A percentile compares a stretch with the other conserved stretches of the same genome.
phyloP scores from a whole-genome alignment of 2,329 filamentous ascomycete genomes.

The Sarocladium brachiariae region DNA sequence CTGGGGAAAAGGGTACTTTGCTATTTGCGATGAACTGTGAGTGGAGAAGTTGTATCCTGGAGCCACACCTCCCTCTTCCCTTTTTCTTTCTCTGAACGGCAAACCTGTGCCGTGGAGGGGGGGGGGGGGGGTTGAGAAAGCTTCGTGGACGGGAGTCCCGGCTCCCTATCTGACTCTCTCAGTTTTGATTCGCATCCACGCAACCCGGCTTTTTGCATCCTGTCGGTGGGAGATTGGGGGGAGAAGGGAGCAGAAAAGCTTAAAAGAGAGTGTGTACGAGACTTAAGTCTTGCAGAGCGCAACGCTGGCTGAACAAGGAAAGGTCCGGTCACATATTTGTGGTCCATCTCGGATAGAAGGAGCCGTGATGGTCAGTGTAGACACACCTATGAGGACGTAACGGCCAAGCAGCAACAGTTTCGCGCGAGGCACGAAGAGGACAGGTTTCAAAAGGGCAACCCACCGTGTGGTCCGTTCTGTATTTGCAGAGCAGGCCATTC shows the following conservation, averaged over 20 bases:
- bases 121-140: neutral
- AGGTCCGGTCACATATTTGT: neutral
- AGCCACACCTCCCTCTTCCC: neutral
- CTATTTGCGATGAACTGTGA: neutral
- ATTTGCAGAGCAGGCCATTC: too few species aligned
- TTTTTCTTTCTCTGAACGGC: neutral
- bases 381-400: too few species aligned
- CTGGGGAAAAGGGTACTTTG: neutral
- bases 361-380: too few species aligned
- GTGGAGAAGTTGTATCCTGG: neutral
- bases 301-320: neutral
- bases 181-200: too few species aligned
- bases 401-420: too few species aligned
- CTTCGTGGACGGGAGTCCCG: neutral
- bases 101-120: constrained; percentile 8
- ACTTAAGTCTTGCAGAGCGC: neutral
- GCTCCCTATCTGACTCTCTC: neutral
- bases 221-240: neutral
- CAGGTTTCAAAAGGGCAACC: neutral
- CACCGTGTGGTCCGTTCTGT: too few species aligned
- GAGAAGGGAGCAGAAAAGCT: constrained; percentile 4
- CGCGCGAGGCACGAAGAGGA: neutral
- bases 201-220: too few species aligned
- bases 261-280: neutral
- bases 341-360: neutral